Percentiles rank a stretch among this genome's conserved stretches.
Conservation (phyloP, 371 early-diverging fungal genomes). For the Mortierella sp. region DNA sequence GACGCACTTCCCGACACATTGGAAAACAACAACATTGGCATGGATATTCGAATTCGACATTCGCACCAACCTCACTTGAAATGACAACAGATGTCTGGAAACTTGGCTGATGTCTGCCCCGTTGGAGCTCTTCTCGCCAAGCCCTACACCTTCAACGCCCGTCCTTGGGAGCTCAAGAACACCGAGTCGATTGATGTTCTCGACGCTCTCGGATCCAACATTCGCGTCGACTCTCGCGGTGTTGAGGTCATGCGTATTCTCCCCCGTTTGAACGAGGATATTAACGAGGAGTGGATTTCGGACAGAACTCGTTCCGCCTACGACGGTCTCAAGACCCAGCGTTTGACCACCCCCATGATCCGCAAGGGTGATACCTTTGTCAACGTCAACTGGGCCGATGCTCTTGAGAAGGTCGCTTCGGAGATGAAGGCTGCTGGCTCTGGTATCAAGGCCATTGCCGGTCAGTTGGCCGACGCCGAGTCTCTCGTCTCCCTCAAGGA, state of each 20-base stretch:
- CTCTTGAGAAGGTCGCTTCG: slow-evolving; percentile 81
- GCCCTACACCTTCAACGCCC: slow-evolving; percentile 94
- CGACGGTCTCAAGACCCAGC: slow-evolving; percentile 96
- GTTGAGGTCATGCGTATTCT: slow-evolving; percentile 96
- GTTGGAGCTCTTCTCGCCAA: slow-evolving; percentile 98
- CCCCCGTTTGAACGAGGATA: slow-evolving; percentile 95
- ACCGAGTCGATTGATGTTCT: slow-evolving; percentile 96
- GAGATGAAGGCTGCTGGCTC: slow-evolving; percentile 72
- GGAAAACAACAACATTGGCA: background rate
- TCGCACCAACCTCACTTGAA: background rate
- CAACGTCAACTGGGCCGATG: slow-evolving; percentile 89
- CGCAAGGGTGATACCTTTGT: slow-evolving; percentile 89
- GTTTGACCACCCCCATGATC: slow-evolving; percentile 92
- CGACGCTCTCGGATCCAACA: slow-evolving; percentile 95
- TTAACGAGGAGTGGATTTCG: slow-evolving; percentile 99
- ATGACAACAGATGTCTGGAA: slow-evolving; percentile 86
- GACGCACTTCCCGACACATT: background rate
- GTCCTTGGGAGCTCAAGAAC: slow-evolving; percentile 98
- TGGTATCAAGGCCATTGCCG: slow-evolving; percentile 90
- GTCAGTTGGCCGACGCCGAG: slow-evolving; percentile 93
- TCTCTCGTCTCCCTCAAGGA: slow-evolving; percentile 92
- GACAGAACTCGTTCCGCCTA: slow-evolving; percentile 97
- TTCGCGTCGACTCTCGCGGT: slow-evolving; percentile 97
- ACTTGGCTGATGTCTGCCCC: slow-evolving; percentile 97
- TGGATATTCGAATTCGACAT: background rate